Base-by-base conservation (phyloP, 1,284 basidiomycete genomes). In the Malassezia pachydermatis region DNA sequence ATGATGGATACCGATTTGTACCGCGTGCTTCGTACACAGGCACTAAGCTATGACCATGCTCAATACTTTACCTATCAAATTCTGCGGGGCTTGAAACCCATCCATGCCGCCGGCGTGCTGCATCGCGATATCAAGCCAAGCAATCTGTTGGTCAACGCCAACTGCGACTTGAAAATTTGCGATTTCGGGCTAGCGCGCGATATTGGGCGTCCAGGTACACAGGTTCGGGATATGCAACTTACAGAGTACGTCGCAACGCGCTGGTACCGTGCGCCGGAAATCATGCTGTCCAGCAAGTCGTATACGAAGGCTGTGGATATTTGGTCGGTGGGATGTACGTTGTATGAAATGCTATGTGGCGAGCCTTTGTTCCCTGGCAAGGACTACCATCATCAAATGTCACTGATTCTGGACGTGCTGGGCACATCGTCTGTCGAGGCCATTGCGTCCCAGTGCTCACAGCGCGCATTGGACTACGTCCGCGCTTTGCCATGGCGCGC, bases 101-200 rank as follows among this genome's bases (percentile, higher is more conserved):
- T 95, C 4, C 89, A 95, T 70, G 88, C 84, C 0, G 88, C 90
- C 11, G 86, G 89, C 5, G 88, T 95, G 58, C 84, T 94, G 60
- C 89, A 95, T 72, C 84, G 90, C 51, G 89, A 95, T 73, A 80
- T 95, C 59, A 95, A 95, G 74, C 89, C 89, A 0, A 89, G 88
- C 27, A 95, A 95, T 65, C 77, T 94, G 7, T 80, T 94, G n/a
- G 78, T 95, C 46, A 94, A 94, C 65, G 87, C 88, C 55, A 92
- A 95, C 72, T 95, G 90, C 66, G 90, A 95, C 70, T 80, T 95
- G 58, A 62, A 62, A 39, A 52, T 63, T 11, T 63, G 61, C 46
- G 62, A 63, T 45, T 59, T 60, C 48, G 60, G 60, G 9, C 51
- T 65, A 9, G 54, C 62, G 22, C 49, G 62, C 20, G 45, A 36